Conservation (phyloP, 2,329 filamentous ascomycete species). For the Diaporthe sp. region DNA sequence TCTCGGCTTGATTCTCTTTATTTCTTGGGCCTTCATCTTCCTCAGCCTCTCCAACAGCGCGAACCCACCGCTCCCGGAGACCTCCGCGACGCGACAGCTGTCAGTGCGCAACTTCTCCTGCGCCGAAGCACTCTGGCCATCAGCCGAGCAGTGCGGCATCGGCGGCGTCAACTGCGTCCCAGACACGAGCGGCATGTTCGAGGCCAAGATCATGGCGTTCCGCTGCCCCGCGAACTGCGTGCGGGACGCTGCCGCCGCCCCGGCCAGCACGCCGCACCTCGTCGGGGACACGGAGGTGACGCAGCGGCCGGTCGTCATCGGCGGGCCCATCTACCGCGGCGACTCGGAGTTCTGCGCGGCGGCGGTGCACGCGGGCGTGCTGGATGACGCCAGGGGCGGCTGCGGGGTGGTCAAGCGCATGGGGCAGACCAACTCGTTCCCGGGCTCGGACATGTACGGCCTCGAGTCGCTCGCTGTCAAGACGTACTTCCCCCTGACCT, state of each 20-base stretch:
- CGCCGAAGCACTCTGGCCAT: conserved; percentile 77
- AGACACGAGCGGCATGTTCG: conserved; percentile 60
- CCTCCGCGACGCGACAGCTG: conserved; percentile 9
- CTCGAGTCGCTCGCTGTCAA: conserved; percentile 84
- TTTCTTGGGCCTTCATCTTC: conserved; percentile 56
- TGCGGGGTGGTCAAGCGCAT: conserved; percentile 81
- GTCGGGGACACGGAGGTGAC: conserved; percentile 78
- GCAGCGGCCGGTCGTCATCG: conserved; percentile 75
- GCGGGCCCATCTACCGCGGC: conserved; percentile 83
- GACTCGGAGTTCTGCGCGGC: conserved; percentile 85
- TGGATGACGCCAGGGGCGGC: conserved; percentile 75
- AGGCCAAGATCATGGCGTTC: conserved; percentile 77
- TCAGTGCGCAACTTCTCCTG: conserved; percentile 63
- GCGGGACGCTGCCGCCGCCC: conserved; percentile 65
- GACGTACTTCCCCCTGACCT: conserved; percentile 90
- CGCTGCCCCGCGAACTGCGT: conserved; percentile 82
- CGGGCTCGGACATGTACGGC: conserved; percentile 75
- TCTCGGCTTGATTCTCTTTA: conserved; percentile 6
- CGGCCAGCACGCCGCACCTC: conserved; percentile 79
- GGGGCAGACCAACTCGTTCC: conserved; percentile 76
- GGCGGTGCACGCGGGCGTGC: conserved; percentile 81
- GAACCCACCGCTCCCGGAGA: conserved; percentile 25
- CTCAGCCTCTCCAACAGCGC: conserved; percentile 36
- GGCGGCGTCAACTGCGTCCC: conserved; percentile 82
- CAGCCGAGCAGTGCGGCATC: conserved; percentile 76